Conservation (phyloP, 257 asterid species). For the Solanum paucissectum region DNA sequence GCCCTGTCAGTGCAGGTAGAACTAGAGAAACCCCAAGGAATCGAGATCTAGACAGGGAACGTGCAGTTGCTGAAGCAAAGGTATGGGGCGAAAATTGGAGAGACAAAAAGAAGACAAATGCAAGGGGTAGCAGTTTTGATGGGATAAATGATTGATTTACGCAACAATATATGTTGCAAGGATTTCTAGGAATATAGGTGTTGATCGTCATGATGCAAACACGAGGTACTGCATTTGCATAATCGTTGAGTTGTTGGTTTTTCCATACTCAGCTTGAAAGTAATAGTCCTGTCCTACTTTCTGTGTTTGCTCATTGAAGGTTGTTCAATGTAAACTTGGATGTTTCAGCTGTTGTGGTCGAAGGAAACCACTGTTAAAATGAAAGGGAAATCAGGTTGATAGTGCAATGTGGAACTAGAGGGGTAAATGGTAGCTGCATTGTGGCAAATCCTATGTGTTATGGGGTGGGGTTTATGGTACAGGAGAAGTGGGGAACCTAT, state of each 20-base stretch:
- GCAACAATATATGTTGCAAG: background rate
- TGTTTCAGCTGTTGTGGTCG: conserved; percentile 9
- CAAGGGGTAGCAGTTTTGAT: conserved; percentile 54
- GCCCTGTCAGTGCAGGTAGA: conserved; percentile 65
- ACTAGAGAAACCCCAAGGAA: conserved; percentile 49
- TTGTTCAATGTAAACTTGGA: conserved; percentile 17
- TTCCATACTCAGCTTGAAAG: background rate
- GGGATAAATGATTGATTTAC: conserved; percentile 28
- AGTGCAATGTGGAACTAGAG: background rate
- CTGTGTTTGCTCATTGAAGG: conserved; percentile 1
- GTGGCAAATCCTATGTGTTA: conserved; percentile 11
- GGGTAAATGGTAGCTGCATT: background rate
- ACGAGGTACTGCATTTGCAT: background rate
- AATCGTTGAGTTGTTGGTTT: background rate
- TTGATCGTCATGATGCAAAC: background rate
- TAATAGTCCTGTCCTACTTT: conserved; percentile 6
- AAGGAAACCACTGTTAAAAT: conserved; percentile 3
- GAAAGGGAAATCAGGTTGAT: background rate
- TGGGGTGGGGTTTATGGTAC: conserved; percentile 7
- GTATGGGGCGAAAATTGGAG: conserved; percentile 95
- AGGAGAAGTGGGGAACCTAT: background rate
- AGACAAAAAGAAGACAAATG: conserved; percentile 36
- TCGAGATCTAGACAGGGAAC: conserved; percentile 66
- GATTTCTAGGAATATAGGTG: background rate
- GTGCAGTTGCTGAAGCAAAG: conserved; percentile 86